Base-by-base conservation (phyloP, 2,329 filamentous ascomycete species). In the Onygena corvina region DNA sequence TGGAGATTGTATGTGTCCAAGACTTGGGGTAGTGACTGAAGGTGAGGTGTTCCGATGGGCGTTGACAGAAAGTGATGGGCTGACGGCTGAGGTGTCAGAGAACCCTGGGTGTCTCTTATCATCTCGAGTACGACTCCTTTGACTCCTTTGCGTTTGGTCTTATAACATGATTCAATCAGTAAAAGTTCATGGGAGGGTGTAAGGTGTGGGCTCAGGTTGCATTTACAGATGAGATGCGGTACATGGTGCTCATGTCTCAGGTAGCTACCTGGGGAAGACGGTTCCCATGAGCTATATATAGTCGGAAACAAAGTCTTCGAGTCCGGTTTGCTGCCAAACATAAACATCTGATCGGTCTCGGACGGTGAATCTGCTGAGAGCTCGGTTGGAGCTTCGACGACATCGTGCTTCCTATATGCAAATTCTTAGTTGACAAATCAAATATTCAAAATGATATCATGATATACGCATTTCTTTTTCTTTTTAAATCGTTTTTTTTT, bases 181-280 rank as follows among this genome's bases (percentile, higher is more conserved):
- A 40, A 53, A 29, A 5, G 29, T 1, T 11, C 30, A n/a, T 3
- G 16, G 12, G 2, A 33, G n/a, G 11, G 7, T 23, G 12, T 31
- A 30, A 31, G 8, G 30, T 8, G n/a, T 31, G n/a, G 27, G 7
- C 3, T 14, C 1, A 31, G 18, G 16, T n/a, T 30, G 46, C 50
- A 76, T 76, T 64, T 62, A 82, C 79, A 82, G 51, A 81, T 69
- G 25, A 80, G 71, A 64, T 82, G 79, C 47, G 79, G 79, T 56
- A 79, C 76, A 67, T 81, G 78, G 56, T 76, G 72, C 16, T 46
- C 58, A 57, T 34, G 68, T 65, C 29, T 69, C 65, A 3, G 61
- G 61, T 2, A 56, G 21, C 38, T 20, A 14, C 38, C 38, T 16
- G 38, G 38, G 1, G 21, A 27, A 7, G 27, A 12, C 7, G 38